Evolutionary conservation across 2,329 filamentous ascomycete species (phyloP), one percentile per base, ranked within the genome.

Genomic region (Aspergillus transmontanensis): DNA sequence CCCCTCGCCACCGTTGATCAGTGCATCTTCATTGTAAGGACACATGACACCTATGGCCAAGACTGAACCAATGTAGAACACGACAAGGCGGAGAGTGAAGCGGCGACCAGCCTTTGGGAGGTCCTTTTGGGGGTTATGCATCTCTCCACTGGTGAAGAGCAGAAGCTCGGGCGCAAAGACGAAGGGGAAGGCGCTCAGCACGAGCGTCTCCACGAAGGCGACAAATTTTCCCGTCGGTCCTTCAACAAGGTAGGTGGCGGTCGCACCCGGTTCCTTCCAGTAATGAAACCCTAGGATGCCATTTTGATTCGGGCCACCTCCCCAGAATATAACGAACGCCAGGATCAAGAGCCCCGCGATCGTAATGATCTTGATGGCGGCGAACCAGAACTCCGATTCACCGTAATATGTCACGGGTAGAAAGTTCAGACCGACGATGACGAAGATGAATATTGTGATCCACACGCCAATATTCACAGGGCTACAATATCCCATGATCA

Each of bases 11-110:
- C 86, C 86, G 19, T 78, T 76, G n/a, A 84, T 85, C 43, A 89
- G 79, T 2, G 76, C 76, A 1, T 75, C 64, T 61, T 86, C 82
- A 63, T 86, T 77, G 34, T 81, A 86, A 0, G 85, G 85, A 64
- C 84, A 85, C 58, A 87, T 87, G 36, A 89, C 82, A 41, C 86
- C 84, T 57, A 89, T 88, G n/a, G 85, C 84, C 2, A 89, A 76
- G 1, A 86, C 83, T 2, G 80, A 81, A 10, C 84, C 75, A 59
- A 89, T 79, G 71, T 88, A 89, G 79, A 89, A 88, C 73, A 88
- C 80, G 14, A 88, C 76, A 21, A 89, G 79, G 14, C 87, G 86
- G 72, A 83, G 87, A 74, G 89, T 86, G 73, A 85, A 87, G 9
- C 84, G 81, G 19, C 83, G 81, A 0, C 84, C 85, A 1, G 87